Conservation (phyloP, 2,329 filamentous ascomycete species). For the Aspergillus texensis region DNA sequence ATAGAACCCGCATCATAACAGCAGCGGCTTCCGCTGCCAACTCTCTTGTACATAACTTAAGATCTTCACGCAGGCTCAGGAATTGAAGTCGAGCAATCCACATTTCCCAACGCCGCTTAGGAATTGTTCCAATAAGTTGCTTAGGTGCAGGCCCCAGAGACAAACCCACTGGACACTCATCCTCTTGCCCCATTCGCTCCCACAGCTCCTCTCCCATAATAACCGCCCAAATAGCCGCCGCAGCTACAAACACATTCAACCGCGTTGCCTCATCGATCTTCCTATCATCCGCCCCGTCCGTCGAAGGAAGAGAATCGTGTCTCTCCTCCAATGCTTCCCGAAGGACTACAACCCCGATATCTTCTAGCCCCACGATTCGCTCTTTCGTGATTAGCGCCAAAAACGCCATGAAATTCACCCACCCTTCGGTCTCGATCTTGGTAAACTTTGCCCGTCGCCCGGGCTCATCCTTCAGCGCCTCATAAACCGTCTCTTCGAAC, state of each 20-base stretch:
- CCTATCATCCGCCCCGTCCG: neutral
- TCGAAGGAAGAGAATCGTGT: slow-evolving; percentile 3
- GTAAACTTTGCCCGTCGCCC: slow-evolving; percentile 6
- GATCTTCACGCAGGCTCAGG: slow-evolving; percentile 19
- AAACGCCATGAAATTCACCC: slow-evolving; percentile 16
- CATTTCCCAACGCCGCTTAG: slow-evolving; percentile 17
- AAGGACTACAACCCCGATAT: slow-evolving; percentile 4
- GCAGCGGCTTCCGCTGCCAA: slow-evolving; percentile 24
- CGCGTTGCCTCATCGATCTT: neutral
- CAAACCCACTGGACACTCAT: slow-evolving; percentile 5
- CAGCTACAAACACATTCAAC: slow-evolving; percentile 14
- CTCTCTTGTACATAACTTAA: slow-evolving; percentile 21
- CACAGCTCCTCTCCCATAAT: slow-evolving; percentile 28
- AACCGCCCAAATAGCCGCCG: slow-evolving; percentile 20
- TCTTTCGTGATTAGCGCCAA: slow-evolving; percentile 13
- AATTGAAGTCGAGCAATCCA: slow-evolving; percentile 23
- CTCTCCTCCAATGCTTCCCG: slow-evolving; percentile 14
- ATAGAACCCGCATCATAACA: slow-evolving; percentile 23
- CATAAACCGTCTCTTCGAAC: slow-evolving; percentile 4
- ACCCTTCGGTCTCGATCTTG: slow-evolving; percentile 4
- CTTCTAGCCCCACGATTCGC: slow-evolving; percentile 8
- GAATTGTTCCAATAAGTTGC: slow-evolving; percentile 4
- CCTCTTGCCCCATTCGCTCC: slow-evolving; percentile 10
- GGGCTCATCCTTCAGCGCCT: slow-evolving; percentile 10
- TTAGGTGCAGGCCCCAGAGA: slow-evolving; percentile 1